Conservation (phyloP, 108 stramenopile species). For the Skeletonema marinoi region DNA sequence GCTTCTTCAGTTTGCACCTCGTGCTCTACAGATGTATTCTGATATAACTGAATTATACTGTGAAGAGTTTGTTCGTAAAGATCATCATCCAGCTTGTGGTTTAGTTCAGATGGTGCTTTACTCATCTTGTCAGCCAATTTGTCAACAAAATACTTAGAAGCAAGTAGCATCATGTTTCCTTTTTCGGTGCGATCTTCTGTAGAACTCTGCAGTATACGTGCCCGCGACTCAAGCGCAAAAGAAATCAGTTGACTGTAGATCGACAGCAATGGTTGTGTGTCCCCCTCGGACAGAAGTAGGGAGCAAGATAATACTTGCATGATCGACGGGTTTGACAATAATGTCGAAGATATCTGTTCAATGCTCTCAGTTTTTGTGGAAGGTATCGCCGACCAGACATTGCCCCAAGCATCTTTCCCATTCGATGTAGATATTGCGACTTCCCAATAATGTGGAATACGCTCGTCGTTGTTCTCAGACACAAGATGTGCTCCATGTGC, state of each 20-base stretch:
- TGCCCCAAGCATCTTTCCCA: slow-evolving; percentile 31
- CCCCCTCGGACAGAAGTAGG: slow-evolving; percentile 26
- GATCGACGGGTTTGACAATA: slow-evolving; percentile 39
- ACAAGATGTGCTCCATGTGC: slow-evolving; percentile 44
- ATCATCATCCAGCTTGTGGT: not conserved
- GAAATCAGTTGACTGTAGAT: slow-evolving; percentile 24
- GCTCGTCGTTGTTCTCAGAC: not conserved
- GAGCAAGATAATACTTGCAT: slow-evolving; percentile 37
- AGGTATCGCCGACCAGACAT: slow-evolving; percentile 36
- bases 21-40: not conserved
- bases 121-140: slow-evolving; percentile 27
- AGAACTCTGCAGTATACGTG: slow-evolving; percentile 7
- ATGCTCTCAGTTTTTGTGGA: slow-evolving; percentile 21
- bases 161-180: slow-evolving; percentile 7
- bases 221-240: slow-evolving; percentile 20
- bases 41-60: slow-evolving; percentile 3
- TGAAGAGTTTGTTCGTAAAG: not conserved
- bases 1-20: not conserved
- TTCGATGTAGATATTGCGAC: not conserved
- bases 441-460: not conserved
- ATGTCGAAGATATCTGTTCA: not conserved
- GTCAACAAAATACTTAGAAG: slow-evolving; percentile 41
- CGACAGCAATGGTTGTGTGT: slow-evolving; percentile 17
- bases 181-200: slow-evolving; percentile 3
- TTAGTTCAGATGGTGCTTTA: not conserved